Conservation (phyloP, 2,329 filamentous ascomycete genomes). For the Sphaerulina vaccinii region DNA sequence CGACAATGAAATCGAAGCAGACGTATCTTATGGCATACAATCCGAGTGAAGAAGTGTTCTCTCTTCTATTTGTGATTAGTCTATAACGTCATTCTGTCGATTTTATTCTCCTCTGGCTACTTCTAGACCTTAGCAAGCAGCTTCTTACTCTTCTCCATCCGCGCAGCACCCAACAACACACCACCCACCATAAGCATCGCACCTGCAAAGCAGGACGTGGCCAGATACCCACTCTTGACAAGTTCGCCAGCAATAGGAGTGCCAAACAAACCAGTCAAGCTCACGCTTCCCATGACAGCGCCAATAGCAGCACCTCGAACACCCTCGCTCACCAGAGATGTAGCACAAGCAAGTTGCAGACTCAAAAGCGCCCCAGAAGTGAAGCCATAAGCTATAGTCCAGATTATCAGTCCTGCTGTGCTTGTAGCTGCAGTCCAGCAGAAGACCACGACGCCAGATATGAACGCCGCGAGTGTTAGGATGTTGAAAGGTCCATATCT, state of each 20-base stretch:
- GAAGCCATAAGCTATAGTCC: conserved; percentile 46
- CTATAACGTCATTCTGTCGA: too few species aligned
- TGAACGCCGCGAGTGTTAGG: conserved; percentile 38
- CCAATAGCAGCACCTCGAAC: conserved; percentile 47
- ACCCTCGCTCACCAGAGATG: conserved; percentile 41
- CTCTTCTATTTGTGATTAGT: too few species aligned
- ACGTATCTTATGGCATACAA: too few species aligned
- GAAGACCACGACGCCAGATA: conserved; percentile 40
- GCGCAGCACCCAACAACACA: conserved; percentile 9
- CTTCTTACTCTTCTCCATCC: conserved; percentile 8
- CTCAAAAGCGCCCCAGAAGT: conserved; percentile 45
- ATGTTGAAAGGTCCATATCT: conserved; percentile 45
- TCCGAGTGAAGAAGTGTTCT: too few species aligned
- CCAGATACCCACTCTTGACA: conserved; percentile 23
- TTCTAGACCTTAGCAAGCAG: conserved; percentile 13
- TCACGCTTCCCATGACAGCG: conserved; percentile 42
- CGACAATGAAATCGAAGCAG: too few species aligned
- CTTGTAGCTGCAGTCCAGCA: conserved; percentile 32
- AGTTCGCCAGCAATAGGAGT: conserved; percentile 28
- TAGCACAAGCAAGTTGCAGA: conserved; percentile 49
- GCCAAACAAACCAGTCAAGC: conserved; percentile 39
- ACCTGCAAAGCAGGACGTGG: conserved; percentile 22
- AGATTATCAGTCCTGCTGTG: conserved; percentile 28
- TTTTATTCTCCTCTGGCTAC: too few species aligned
- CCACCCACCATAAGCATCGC: conserved; percentile 23